Evolutionary conservation across 2,329 filamentous ascomycete species (phyloP).

Genomic region (Colletotrichum orbiculare): DNA sequence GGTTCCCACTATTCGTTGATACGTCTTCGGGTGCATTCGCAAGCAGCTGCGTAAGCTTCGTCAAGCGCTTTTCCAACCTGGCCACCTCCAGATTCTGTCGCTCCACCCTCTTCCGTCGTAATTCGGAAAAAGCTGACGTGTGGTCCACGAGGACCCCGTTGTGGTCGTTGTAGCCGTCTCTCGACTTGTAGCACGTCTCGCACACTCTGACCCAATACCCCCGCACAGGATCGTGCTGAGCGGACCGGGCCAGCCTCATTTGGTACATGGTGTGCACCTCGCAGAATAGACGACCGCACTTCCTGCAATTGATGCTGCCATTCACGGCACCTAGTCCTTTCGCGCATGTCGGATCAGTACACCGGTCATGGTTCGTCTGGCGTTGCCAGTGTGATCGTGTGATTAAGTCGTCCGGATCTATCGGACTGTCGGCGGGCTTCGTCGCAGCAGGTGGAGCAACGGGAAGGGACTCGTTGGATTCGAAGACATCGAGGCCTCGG

Average conservation of each 20-base stretch:
- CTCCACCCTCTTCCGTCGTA: slow-evolving; percentile 83
- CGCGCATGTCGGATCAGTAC: slow-evolving; percentile 88
- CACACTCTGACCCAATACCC: slow-evolving; percentile 96
- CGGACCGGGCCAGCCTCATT: slow-evolving; percentile 94
- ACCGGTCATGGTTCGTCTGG: slow-evolving; percentile 77
- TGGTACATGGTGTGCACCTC: slow-evolving; percentile 99
- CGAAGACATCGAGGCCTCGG: slow-evolving; percentile 91
- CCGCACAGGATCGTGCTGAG: slow-evolving; percentile 87
- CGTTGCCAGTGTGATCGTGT: slow-evolving; percentile 91
- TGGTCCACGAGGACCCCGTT: slow-evolving; percentile 78
- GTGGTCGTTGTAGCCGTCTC: slow-evolving; percentile 94
- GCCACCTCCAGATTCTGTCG: slow-evolving; percentile 89
- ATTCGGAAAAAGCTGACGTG: slow-evolving; percentile 74
- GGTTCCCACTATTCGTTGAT: slow-evolving; percentile 60
- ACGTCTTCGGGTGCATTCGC: slow-evolving; percentile 79
- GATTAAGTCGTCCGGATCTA: slow-evolving; percentile 91
- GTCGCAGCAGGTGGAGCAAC: slow-evolving; percentile 44
- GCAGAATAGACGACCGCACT: slow-evolving; percentile 93
- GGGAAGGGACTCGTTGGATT: slow-evolving; percentile 80
- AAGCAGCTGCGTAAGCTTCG: slow-evolving; percentile 86
- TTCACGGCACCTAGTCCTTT: slow-evolving; percentile 82
- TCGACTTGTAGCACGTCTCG: slow-evolving; percentile 98
- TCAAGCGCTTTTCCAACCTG: slow-evolving; percentile 89
- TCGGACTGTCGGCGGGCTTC: slow-evolving; percentile 54
- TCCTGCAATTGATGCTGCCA: slow-evolving; percentile 91